Percentiles rank a stretch among this genome's conserved stretches.
Conservation (phyloP, 1,139 yeast species). For the Candida sp. region DNA sequence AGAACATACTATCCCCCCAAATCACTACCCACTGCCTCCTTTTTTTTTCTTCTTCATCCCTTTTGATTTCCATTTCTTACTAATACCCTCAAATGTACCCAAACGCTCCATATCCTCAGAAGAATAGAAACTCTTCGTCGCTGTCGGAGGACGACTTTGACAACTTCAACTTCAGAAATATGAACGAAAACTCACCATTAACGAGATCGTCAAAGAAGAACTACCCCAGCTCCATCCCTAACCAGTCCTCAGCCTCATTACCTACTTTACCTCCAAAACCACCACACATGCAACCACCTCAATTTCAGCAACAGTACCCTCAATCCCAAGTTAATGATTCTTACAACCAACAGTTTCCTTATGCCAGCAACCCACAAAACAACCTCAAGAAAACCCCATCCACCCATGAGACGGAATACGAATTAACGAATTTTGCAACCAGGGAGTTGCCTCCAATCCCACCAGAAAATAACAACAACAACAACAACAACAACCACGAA, state of each 20-base stretch:
- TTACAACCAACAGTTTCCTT: slow-evolving; percentile 3
- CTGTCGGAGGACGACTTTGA: slow-evolving; percentile 4
- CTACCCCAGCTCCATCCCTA: not conserved
- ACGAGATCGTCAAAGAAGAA: not conserved
- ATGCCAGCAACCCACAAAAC: not conserved
- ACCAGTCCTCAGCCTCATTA: slow-evolving; percentile 4
- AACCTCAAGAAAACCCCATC: not conserved
- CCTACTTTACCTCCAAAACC: slow-evolving; percentile 9
- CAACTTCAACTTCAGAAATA: not conserved
- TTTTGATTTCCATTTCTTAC: not conserved
- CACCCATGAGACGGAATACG: slow-evolving; percentile 5
- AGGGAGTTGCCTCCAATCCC: slow-evolving; percentile 15
- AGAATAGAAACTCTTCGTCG: not conserved
- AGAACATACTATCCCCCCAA: not conserved
- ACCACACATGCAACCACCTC: not conserved
- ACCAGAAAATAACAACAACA: not conserved
- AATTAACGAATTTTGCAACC: slow-evolving; percentile 9
- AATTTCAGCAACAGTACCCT: not conserved
- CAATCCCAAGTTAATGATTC: not conserved
- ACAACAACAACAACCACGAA: not conserved
- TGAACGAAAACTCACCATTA: slow-evolving; percentile 2
- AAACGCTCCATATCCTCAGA: not conserved
- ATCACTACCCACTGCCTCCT: not conserved
- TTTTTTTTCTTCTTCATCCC: not conserved
- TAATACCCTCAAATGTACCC: not conserved